phyloP scores from a whole-genome alignment of 371 early-diverging fungal genomes.

The Mucor mucedo region DNA sequence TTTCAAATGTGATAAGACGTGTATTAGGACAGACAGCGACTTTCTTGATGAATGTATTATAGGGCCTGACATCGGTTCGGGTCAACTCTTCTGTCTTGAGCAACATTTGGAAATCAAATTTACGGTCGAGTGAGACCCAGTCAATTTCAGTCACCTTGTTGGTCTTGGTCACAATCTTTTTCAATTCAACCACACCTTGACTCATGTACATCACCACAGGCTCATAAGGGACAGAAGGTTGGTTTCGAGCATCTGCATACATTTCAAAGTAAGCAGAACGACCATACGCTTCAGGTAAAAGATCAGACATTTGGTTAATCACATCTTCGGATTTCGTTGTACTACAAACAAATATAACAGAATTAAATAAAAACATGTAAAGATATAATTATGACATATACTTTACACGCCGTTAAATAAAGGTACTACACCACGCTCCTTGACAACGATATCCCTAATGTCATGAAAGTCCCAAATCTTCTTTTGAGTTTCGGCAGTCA shows the following conservation, averaged over 20 bases:
- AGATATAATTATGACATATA: too few species aligned
- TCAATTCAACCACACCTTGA: conserved; percentile 43
- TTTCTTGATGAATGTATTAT: conserved; percentile 53
- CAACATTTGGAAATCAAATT: conserved; percentile 53
- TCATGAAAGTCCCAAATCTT: conserved; percentile 49
- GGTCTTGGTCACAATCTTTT: conserved; percentile 40
- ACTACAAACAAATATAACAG: too few species aligned
- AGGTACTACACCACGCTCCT: conserved; percentile 39
- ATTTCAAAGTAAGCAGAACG: conserved; percentile 49
- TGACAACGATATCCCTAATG: conserved; percentile 48
- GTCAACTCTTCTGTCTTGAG: conserved; percentile 38
- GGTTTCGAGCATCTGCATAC: conserved; percentile 49
- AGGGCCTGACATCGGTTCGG: conserved; percentile 54
- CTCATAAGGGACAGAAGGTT: conserved; percentile 38
- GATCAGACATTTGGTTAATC: conserved; percentile 29
- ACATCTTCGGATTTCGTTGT: conserved; percentile 37
- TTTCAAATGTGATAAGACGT: conserved; percentile 46
- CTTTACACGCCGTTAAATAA: conserved; percentile 35
- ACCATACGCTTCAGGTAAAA: conserved; percentile 30
- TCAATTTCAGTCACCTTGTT: conserved; percentile 45
- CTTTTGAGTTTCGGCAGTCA: conserved; percentile 33
- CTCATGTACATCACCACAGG: conserved; percentile 50
- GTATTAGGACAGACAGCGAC: conserved; percentile 40
- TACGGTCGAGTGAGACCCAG: conserved; percentile 54
- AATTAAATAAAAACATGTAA: too few species aligned